These are phyloP conservation scores for Cubamyces lactineus DNA, from an alignment of 768 basidiomycete genomes.

Conservation along the genomic window DNA sequence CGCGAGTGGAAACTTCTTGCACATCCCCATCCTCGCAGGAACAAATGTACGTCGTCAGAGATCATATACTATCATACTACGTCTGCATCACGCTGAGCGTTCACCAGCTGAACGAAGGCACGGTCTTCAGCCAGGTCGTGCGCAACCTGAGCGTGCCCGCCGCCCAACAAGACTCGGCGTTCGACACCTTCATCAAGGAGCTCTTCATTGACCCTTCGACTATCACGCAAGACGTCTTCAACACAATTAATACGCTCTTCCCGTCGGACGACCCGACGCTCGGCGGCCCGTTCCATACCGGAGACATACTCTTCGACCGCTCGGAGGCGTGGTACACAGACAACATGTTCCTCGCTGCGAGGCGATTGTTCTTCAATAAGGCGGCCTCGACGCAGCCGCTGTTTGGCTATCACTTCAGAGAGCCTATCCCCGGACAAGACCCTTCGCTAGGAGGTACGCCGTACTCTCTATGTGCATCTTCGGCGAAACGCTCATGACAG, in stretches of 20 bases:
- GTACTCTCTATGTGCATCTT: not conserved
- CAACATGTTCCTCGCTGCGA: constrained; percentile 55
- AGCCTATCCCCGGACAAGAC: constrained; percentile 60
- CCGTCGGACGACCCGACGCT: constrained; percentile 51
- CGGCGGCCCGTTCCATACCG: constrained; percentile 59
- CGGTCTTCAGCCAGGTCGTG: constrained; percentile 45
- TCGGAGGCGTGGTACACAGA: constrained; percentile 61
- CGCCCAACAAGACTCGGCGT: constrained; percentile 44
- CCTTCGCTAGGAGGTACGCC: constrained; percentile 50
- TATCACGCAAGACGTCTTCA: constrained; percentile 45
- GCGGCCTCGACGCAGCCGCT: constrained; percentile 51
- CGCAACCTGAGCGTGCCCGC: constrained; percentile 43
- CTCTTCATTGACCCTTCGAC: constrained; percentile 58
- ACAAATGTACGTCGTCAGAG: constrained; percentile 47
- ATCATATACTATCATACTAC: not conserved
- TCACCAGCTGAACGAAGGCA: constrained; percentile 58
- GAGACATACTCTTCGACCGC: constrained; percentile 61
- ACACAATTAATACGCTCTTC: constrained; percentile 44
- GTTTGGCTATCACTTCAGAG: constrained; percentile 58
- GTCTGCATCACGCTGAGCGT: not conserved
- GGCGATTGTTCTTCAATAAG: constrained; percentile 53
- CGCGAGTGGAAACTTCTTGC: constrained; percentile 51
- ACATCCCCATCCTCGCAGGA: constrained; percentile 57
- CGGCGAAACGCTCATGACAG: not conserved
- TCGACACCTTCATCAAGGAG: constrained; percentile 50